Evolutionary conservation across 257 asterid genomes (phyloP), one percentile per base, ranked within the genome.

Genomic region (Salvia hispanica): DNA sequence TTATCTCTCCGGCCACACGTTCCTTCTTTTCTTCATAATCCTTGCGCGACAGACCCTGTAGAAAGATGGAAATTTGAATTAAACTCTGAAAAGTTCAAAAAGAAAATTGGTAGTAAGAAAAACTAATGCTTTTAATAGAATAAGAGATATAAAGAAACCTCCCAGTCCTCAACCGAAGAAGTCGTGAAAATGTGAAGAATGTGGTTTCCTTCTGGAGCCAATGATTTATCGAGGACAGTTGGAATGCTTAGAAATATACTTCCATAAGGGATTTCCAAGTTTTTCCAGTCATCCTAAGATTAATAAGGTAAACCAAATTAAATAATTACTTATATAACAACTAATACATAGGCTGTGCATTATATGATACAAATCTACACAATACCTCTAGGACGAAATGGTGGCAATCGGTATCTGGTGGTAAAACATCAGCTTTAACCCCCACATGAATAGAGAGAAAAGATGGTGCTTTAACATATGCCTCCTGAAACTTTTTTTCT

Each of bases 191-290:
- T 80, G 79, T 94, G 99, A 75, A 94, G 96, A 82, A 88, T 88
- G 84, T 94, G 99, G 43, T 83, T 78, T 70, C 99, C 97, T 79
- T 87, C 88, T 52, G 99, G 97, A 72, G 99, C 99, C 69, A 94
- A 79, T 15, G 99, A 86, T 13, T 85, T 58, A 72, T 91, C 99
- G 45, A 94, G 96, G 72, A 91, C 82, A 4, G 99, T 94, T 56
- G 99, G 99, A 75, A 94, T 94, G 79, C 99, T 94, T 88, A 94
- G 79, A 81, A 91, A 91, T 78, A 94, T 88, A 75, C 99, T 94
- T 76, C 99, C 97, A 58, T 94, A 87, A 9, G 95, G 83, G 25
- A 56, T 71, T 72, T 90, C 99, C n/a, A 93, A 80, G 72, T 78
- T 79, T 69, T 67, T 65, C 99, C 99, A 93, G 57, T 85, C 83